A percentile compares a stretch with the other conserved stretches of the same genome.
phyloP scores from a whole-genome alignment of 2,329 filamentous ascomycete species.

The Metarhizium humberi region DNA sequence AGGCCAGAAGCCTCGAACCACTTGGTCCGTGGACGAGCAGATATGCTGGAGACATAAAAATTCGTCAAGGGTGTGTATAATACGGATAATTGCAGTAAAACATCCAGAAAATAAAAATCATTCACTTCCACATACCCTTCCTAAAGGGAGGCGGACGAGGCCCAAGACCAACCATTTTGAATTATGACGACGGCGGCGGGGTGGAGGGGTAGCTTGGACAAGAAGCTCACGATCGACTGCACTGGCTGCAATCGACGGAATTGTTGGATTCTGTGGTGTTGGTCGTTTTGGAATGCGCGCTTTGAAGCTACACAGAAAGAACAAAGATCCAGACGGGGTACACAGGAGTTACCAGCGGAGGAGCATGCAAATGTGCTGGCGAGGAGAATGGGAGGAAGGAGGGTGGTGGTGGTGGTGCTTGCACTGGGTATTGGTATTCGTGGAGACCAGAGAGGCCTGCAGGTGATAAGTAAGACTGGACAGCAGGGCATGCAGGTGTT shows the following conservation, averaged over 20 bases:
- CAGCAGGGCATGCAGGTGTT: too few relatives aligned
- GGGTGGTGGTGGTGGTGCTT: not conserved
- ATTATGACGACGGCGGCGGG: conserved; percentile 18
- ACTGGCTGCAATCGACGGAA: not conserved
- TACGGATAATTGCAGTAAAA: not conserved
- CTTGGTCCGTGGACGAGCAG: not conserved
- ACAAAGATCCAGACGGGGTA: not conserved
- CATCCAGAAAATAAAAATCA: not conserved
- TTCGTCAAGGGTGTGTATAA: not conserved
- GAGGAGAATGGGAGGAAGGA: not conserved
- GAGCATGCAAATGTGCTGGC: not conserved
- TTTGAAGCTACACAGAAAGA: not conserved
- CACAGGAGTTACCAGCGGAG: not conserved
- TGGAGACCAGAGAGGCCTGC: not conserved
- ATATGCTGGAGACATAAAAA: not conserved
- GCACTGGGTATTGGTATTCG: not conserved
- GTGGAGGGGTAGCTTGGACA: conserved; percentile 24
- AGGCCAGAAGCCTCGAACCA: not conserved
- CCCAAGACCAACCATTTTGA: conserved; percentile 42
- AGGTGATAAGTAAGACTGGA: too few relatives aligned
- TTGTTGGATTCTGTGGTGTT: not conserved
- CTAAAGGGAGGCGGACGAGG: conserved; percentile 40
- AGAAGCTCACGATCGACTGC: conserved; percentile 5
- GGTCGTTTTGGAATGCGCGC: not conserved
- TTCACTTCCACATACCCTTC: conserved; percentile 53